Evolutionary conservation across 2,329 filamentous ascomycete species (phyloP), one percentile per base, ranked within the genome.

Genomic region (Colletotrichum gigasporum): DNA sequence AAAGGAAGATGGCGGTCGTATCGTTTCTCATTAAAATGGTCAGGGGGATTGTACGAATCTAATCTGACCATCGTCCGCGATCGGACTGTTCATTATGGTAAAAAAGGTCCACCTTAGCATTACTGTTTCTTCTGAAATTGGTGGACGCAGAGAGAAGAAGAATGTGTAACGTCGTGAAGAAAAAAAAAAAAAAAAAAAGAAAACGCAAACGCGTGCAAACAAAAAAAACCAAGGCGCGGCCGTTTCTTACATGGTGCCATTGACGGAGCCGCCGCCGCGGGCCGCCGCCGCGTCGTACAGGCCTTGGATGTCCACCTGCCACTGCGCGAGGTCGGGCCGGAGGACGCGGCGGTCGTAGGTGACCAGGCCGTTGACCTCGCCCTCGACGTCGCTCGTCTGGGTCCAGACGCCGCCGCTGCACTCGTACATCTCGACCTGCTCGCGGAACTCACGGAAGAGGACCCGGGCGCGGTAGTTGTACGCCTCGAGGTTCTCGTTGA

Each of bases 371-470:
- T 92, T 93, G 8, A 92, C 87, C 72, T 92, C 90, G 4, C 90
- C 90, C 72, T 92, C 90, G 0, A 92, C 90, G 69, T 92, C 90
- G 0, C 88, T 91, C 0, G 90, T 92, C 78, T 92, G 90, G 1
- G 90, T 92, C 84, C 89, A 92, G 0, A 92, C 84, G 10, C 85
- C 90, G 0, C 86, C 90, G 32, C 85, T 90, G 75, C 90, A 92
- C 0, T 86, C 81, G 59, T 82, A 91, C 10, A 75, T 76, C 62
- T 86, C 80, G 30, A 91, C 85, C 70, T 90, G 82, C 57, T 89
- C 85, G 35, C 83, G 82, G 3, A 91, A 80, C 69, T 91, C 89
- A 2, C 81, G 80, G 22, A 90, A 83, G 1, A 91, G 80, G 14
- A 83, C 69, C 41, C 88, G 83, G 1, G 85, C 83, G 51, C 90